Evolutionary conservation across 306 rosid species (phyloP).

Genomic region (Benincasa hispida): DNA sequence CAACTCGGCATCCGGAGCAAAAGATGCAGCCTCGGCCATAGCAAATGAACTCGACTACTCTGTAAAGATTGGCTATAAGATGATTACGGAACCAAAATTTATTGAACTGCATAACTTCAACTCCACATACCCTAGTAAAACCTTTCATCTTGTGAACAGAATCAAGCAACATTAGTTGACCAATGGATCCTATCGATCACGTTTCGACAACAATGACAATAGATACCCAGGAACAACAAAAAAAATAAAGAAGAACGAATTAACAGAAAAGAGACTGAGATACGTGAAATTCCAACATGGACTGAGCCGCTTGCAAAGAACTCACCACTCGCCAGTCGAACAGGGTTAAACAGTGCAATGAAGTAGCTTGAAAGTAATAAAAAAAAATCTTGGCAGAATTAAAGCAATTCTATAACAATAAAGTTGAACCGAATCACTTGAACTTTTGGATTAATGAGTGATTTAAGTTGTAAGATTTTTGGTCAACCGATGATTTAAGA

Average conservation of each 20-base stretch:
- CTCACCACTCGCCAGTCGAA: neutral
- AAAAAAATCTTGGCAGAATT: neutral
- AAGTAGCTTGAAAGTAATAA: too few species aligned
- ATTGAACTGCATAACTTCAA: neutral
- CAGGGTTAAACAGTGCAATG: neutral
- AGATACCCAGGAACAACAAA: neutral
- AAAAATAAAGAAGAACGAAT: neutral
- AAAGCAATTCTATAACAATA: neutral
- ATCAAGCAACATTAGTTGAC: neutral
- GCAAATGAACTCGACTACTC: neutral
- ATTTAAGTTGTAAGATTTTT: too few species aligned
- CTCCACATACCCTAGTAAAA: neutral
- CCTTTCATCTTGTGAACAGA: neutral
- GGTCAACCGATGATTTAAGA: too few species aligned
- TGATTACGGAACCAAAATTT: neutral
- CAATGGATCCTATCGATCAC: neutral
- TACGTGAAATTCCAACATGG: neutral
- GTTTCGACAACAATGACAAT: neutral
- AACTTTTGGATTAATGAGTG: too few species aligned
- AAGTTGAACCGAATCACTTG: too few species aligned
- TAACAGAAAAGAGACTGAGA: neutral
- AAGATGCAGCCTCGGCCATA: slow-evolving; percentile 69
- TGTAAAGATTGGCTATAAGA: neutral
- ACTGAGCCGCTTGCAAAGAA: neutral
- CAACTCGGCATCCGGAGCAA: slow-evolving; percentile 42